Percentiles rank a stretch among this genome's conserved stretches.
phyloP scores from a whole-genome alignment of 2,329 filamentous ascomycete species.

The Phaeomoniella chlamydospora region DNA sequence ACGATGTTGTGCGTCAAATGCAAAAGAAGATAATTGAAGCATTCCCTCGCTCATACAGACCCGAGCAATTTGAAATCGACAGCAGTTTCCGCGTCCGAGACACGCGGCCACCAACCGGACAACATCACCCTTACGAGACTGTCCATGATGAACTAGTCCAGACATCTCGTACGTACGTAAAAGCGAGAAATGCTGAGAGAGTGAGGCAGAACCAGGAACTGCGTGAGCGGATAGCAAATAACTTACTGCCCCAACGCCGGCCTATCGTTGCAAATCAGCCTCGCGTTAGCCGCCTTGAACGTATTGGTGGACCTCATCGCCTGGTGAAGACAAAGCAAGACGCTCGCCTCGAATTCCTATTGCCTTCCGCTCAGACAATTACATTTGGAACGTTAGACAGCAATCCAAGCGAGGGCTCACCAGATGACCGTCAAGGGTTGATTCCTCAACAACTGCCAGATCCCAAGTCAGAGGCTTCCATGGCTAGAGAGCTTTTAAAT shows the following conservation, averaged over 20 bases:
- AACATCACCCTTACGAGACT: not conserved
- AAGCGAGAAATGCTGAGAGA: not conserved
- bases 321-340: not conserved
- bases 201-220: not conserved
- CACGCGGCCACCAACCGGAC: not conserved
- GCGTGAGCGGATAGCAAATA: not conserved
- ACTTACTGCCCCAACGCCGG: not conserved
- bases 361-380: not conserved
- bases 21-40: slow-evolving; percentile 34
- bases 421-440: too few species aligned
- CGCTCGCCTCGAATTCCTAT: not conserved
- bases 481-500: not conserved
- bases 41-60: slow-evolving; percentile 28
- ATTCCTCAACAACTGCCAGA: not conserved
- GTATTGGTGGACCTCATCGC: not conserved
- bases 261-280: not conserved
- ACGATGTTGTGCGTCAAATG: slow-evolving; percentile 31
- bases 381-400: not conserved
- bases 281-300: not conserved
- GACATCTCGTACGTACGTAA: not conserved
- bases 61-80: slow-evolving; percentile 23
- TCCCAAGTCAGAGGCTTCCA: not conserved
- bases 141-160: not conserved
- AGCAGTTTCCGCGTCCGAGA: slow-evolving; percentile 4
- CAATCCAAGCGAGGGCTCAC: not conserved